A percentile compares a stretch with the other conserved stretches of the same genome.
Evolutionary conservation across 2,329 filamentous ascomycete genomes (phyloP).

Genomic region (Fusarium dimerum): DNA sequence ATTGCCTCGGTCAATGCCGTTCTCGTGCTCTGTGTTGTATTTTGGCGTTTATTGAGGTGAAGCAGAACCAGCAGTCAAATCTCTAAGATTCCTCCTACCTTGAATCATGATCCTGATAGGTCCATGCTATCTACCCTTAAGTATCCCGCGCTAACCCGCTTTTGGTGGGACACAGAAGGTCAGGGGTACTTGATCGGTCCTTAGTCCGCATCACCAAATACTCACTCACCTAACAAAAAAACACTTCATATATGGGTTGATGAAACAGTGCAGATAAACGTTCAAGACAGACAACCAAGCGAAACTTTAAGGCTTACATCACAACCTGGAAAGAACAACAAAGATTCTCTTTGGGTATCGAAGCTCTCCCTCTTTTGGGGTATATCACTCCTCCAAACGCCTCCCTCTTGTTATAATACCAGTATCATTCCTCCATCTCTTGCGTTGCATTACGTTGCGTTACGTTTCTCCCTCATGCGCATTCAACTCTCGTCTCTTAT

Average conservation of each 20-base stretch:
- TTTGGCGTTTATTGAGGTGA: background rate
- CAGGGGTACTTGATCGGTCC: background rate
- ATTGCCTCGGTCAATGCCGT: background rate
- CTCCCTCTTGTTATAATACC: conserved; percentile 16
- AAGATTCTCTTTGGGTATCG: conserved; percentile 31
- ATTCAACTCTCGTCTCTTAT: conserved; percentile 21
- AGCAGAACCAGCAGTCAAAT: background rate
- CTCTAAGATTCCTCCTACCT: no score
- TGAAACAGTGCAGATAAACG: no score
- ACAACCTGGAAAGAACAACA: conserved; percentile 24
- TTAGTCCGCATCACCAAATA: background rate
- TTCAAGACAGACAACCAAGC: background rate
- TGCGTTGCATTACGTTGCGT: conserved; percentile 3
- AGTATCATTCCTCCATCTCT: conserved; percentile 20
- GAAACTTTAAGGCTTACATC: background rate
- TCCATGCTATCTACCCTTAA: no score
- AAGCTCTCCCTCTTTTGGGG: conserved; percentile 22
- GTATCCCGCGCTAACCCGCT: background rate
- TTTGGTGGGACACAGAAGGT: background rate
- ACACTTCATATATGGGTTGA: no score
- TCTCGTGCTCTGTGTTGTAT: background rate
- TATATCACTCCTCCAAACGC: conserved; percentile 20
- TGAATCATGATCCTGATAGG: no score
- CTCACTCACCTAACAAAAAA: no score
- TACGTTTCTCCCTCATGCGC: conserved; percentile 7